These are phyloP conservation scores for Solanum tacnaense DNA, from an alignment of 257 asterid species.

Conservation along the genomic window DNA sequence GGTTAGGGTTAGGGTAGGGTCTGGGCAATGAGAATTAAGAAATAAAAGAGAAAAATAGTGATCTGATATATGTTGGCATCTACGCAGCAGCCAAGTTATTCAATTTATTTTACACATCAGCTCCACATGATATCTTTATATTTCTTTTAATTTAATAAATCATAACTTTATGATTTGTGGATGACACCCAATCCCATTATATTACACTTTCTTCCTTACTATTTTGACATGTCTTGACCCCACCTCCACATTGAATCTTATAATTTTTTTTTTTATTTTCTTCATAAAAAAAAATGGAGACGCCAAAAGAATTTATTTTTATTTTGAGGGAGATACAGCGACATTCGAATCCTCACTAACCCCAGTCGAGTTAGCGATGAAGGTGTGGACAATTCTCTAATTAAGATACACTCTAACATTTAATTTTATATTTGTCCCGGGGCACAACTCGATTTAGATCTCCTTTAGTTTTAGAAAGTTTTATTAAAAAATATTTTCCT, in stretches of 20 bases:
- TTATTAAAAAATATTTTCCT: background rate
- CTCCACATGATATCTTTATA: conserved; percentile 24
- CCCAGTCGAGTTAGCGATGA: background rate
- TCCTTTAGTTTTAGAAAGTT: background rate
- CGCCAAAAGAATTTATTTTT: background rate
- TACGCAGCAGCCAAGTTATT: background rate
- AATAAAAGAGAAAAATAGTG: background rate
- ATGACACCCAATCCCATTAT: conserved; percentile 38
- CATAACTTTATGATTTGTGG: conserved; percentile 31
- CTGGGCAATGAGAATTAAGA: background rate
- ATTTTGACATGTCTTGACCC: background rate
- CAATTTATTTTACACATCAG: conserved; percentile 42
- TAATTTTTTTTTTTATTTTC: background rate
- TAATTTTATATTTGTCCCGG: too few species aligned
- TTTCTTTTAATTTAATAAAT: background rate
- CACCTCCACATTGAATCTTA: background rate
- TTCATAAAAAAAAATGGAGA: background rate
- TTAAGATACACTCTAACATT: too few species aligned
- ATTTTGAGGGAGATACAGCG: background rate
- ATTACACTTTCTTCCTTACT: background rate
- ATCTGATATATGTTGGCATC: background rate
- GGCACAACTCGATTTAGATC: background rate
- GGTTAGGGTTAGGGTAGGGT: background rate
- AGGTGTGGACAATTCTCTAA: too few species aligned
- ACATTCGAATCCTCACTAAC: background rate